These are phyloP conservation scores for Dentipellis fragilis DNA, from an alignment of 768 basidiomycete species.

Conservation along the genomic window DNA sequence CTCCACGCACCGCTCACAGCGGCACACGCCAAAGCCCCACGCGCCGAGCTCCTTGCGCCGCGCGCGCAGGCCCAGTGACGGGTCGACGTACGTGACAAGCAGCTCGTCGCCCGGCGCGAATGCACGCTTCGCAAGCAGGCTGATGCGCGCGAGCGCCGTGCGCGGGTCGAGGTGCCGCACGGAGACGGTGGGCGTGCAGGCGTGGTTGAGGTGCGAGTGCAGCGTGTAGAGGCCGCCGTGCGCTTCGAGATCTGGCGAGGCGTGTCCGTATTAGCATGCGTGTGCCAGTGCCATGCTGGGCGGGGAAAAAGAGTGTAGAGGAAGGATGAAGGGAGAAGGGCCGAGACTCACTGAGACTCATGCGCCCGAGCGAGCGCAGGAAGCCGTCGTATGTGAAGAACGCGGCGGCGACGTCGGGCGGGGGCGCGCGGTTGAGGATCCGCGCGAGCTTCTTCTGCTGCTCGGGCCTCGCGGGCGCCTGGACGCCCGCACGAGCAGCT, in stretches of 20 bases:
- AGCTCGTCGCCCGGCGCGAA: constrained; percentile 71
- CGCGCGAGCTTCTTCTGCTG: constrained; percentile 51
- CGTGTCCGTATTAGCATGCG: constrained; percentile 30
- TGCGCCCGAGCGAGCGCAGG: constrained; percentile 60
- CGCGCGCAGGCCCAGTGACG: constrained; percentile 31
- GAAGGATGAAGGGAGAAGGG: neutral
- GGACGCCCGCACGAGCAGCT: constrained; percentile 47
- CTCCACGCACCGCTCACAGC: constrained; percentile 54
- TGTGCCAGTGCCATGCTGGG: neutral
- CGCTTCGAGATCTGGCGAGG: constrained; percentile 57
- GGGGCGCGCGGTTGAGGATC: constrained; percentile 40
- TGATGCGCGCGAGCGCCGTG: constrained; percentile 63
- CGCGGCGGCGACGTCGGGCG: constrained; percentile 38
- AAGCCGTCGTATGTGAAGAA: constrained; percentile 75
- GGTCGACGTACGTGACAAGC: constrained; percentile 70
- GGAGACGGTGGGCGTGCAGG: constrained; percentile 70
- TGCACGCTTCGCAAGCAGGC: constrained; percentile 53
- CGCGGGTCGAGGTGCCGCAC: constrained; percentile 68
- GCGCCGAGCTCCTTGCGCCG: constrained; percentile 46
- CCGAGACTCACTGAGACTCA: constrained; percentile 61
- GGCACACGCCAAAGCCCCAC: constrained; percentile 71
- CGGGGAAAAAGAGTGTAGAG: neutral
- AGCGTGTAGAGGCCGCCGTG: constrained; percentile 81
- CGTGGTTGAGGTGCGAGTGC: constrained; percentile 84
- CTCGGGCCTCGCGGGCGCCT: constrained; percentile 35